phyloP scores from a whole-genome alignment of 2,329 filamentous ascomycete genomes.

The Neonectria neomacrospora region DNA sequence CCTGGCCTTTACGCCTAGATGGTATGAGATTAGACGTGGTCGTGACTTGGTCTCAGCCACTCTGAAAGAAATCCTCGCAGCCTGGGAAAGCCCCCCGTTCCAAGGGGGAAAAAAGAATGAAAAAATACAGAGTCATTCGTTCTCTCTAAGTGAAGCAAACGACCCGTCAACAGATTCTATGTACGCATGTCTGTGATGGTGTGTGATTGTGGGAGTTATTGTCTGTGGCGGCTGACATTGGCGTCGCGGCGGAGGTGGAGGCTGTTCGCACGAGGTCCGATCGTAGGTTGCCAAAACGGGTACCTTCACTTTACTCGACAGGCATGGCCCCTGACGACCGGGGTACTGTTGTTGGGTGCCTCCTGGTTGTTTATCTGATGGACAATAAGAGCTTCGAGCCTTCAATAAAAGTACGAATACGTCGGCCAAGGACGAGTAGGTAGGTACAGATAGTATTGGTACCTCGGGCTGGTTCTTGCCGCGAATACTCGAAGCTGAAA shows the following conservation, averaged over 20 bases:
- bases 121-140: too few relatives aligned
- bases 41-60: too few relatives aligned
- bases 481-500: neutral
- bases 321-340: neutral
- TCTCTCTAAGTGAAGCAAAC: neutral
- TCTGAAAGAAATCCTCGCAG: neutral
- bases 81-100: neutral
- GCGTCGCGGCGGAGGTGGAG: neutral
- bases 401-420: neutral
- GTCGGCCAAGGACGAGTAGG: too few relatives aligned
- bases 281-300: neutral
- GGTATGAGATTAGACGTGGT: neutral
- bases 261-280: neutral
- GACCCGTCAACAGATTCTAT: neutral
- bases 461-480: neutral
- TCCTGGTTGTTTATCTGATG: neutral
- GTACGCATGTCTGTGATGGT: neutral
- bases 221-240: conserved; percentile 2
- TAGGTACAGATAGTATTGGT: neutral
- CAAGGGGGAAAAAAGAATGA: neutral
- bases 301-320: neutral
- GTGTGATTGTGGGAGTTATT: neutral
- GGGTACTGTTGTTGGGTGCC: neutral
- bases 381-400: neutral
- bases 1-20: neutral